A percentile compares a stretch with the other conserved stretches of the same genome.
Evolutionary conservation across 2,329 filamentous ascomycete species (phyloP).

Genomic region (Neospermospora avenae): DNA sequence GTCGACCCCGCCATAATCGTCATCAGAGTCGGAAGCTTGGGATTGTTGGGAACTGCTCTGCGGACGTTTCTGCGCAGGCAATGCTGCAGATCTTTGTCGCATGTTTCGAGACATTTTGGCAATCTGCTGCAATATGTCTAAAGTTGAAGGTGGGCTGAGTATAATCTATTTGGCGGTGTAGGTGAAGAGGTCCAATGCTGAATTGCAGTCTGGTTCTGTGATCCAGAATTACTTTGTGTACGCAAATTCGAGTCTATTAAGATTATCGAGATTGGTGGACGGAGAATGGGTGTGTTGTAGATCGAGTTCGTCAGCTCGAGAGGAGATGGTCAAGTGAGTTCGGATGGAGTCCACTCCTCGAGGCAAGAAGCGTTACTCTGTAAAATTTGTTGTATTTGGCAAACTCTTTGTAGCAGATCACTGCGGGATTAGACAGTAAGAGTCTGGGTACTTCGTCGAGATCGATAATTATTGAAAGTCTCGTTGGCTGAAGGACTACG

Average conservation of each 20-base stretch:
- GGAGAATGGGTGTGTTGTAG: neutral
- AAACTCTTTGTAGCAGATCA: conserved; percentile 16
- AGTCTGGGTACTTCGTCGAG: conserved; percentile 67
- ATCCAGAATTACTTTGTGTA: conserved; percentile 2
- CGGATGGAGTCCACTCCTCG: conserved; percentile 27
- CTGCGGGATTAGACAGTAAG: conserved; percentile 36
- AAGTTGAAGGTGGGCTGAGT: neutral
- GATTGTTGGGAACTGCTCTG: conserved; percentile 10
- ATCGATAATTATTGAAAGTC: conserved; percentile 61
- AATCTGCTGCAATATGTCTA: conserved; percentile 6
- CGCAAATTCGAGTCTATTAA: conserved; percentile 16
- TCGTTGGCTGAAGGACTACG: conserved; percentile 85
- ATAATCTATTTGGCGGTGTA: conserved; percentile 24
- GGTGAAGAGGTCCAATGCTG: neutral
- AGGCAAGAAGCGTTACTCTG: conserved; percentile 29
- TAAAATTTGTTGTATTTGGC: conserved; percentile 35
- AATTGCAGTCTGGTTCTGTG: neutral
- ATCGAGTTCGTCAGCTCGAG: conserved; percentile 13
- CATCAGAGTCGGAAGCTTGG: conserved; percentile 57
- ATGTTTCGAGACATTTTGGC: conserved; percentile 45
- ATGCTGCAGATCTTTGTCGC: conserved; percentile 45
- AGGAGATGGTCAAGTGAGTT: conserved; percentile 1
- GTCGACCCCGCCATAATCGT: conserved; percentile 71
- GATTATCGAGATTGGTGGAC: conserved; percentile 15
- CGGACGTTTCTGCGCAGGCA: conserved; percentile 29